Evolutionary conservation across 495 filamentous ascomycete species (phyloP).

Genomic region (Penicillium crystallinum): DNA sequence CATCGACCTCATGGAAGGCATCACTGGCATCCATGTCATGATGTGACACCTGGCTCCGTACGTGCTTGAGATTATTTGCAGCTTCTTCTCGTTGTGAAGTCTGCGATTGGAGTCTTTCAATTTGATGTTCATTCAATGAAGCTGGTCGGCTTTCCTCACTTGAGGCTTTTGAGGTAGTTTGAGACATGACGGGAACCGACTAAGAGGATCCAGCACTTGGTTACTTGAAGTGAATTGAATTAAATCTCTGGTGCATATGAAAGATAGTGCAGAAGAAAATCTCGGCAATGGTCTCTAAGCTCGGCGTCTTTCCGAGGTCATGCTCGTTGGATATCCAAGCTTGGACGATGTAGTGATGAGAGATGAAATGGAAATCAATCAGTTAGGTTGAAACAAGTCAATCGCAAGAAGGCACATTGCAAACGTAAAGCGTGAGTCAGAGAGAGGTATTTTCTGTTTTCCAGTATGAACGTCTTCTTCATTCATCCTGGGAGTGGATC

Average conservation of each 20-base stretch:
- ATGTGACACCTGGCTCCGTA: constrained; percentile 28
- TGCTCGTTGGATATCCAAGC: not conserved
- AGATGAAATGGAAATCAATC: not conserved
- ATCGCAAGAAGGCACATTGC: not conserved
- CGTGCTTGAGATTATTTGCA: constrained; percentile 13
- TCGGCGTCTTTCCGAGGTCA: constrained; percentile 9
- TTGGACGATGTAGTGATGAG: not conserved
- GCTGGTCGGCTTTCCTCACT: constrained; percentile 11
- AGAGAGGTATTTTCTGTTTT: too few species aligned
- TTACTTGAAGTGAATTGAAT: not conserved
- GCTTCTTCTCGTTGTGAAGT: not conserved
- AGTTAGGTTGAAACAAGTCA: not conserved
- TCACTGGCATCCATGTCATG: constrained; percentile 31
- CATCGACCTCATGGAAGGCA: constrained; percentile 29
- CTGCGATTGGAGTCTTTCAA: constrained; percentile 12
- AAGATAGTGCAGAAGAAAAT: not conserved
- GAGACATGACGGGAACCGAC: constrained; percentile 9
- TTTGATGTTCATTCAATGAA: constrained; percentile 7
- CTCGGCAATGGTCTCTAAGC: not conserved
- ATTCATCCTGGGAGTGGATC: not conserved
- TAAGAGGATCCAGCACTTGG: not conserved
- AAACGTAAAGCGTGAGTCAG: constrained; percentile 15
- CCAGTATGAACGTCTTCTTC: not conserved
- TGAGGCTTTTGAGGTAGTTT: constrained; percentile 13
- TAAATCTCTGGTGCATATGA: not conserved